Evolutionary conservation across 1,139 yeast genomes (phyloP), one percentile per base, ranked within the genome.

Genomic region (Suhomyces yuchorum): DNA sequence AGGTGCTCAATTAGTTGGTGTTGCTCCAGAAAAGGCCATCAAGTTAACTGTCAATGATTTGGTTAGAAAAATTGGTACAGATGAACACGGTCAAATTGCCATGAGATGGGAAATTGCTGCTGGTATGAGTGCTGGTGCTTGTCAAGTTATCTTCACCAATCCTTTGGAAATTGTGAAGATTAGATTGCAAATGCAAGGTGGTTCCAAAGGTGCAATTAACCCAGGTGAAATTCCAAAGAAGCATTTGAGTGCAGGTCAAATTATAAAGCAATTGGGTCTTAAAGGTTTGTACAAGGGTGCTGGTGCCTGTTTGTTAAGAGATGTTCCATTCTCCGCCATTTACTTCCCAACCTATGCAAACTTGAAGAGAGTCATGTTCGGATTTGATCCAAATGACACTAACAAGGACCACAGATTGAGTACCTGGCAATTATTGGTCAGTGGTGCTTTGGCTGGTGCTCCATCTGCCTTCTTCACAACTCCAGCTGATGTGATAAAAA

Each of bases 261-360:
- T 93, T 57, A 84, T 92, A 20, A 82, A 80, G 55, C 86, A 85
- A 56, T 77, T 93, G 56, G 98, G 99, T 47, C 61, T 92, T 33
- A 75, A 76, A 49, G 99, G 99, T 30, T 76, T 93, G 54, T 93
- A 93, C 69, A 90, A 85, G 69, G 99, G 99, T 59, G 96, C 93
- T 0, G 60, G 81, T 42, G 99, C 99, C 14, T 93, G 99, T 73
- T 70, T 93, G 61, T 73, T 91, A 63, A 85, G 99, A 69, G 99
- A 93, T 69, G 96, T 93, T 39, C 98, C 99, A 40, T 93, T 93
- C 68, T 87, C 96, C 36, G 97, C 98, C 43, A 93, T 93, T 58
- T 93, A 93, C 73, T 93, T 93, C 84, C 99, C 99, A 47, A 84
- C 97, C 11, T 93, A 93, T 68, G 96, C 97, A 35, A 96, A 92